phyloP scores from a whole-genome alignment of 768 basidiomycete species.

The Kwoniella sp. region DNA sequence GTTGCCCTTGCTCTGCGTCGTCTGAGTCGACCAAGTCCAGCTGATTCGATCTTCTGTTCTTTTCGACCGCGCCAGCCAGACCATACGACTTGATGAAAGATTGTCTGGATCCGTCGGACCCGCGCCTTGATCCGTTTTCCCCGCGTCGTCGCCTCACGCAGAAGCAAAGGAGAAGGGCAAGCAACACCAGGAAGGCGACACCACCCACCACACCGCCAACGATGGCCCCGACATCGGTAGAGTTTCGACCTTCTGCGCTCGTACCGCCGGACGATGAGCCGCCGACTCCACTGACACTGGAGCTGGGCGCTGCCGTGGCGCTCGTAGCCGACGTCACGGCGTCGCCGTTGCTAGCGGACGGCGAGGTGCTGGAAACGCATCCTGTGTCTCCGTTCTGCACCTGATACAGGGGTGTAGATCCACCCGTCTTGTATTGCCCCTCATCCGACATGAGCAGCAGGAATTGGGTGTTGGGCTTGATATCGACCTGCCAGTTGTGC shows the following conservation, averaged over 20 bases:
- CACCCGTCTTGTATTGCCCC: constrained; percentile 43
- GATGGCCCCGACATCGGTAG: constrained; percentile 33
- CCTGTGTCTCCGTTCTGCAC: constrained; percentile 28
- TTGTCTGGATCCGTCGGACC: constrained; percentile 7
- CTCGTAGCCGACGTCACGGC: constrained; percentile 11
- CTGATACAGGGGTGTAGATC: constrained; percentile 32
- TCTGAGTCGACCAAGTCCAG: constrained; percentile 8
- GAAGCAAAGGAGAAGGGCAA: constrained; percentile 46
- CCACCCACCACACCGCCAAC: constrained; percentile 49
- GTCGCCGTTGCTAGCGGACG: constrained; percentile 16
- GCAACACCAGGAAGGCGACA: constrained; percentile 45
- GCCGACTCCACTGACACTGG: constrained; percentile 31
- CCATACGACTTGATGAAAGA: constrained; percentile 17
- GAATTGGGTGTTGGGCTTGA: constrained; percentile 36
- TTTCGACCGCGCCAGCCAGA: constrained; percentile 5
- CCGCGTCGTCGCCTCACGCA: constrained; percentile 38
- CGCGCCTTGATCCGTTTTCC: constrained; percentile 18
- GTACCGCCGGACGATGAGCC: constrained; percentile 22
- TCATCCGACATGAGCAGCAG: constrained; percentile 43
- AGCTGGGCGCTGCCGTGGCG: constrained; percentile 6
- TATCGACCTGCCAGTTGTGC: constrained; percentile 39
- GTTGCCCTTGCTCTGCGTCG: background rate
- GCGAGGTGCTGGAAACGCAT: constrained; percentile 31
- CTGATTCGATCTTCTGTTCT: constrained; percentile 8
- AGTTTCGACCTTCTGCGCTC: background rate